Conservation (phyloP, 371 early-diverging fungal species). For the Agmasoma carcini region DNA sequence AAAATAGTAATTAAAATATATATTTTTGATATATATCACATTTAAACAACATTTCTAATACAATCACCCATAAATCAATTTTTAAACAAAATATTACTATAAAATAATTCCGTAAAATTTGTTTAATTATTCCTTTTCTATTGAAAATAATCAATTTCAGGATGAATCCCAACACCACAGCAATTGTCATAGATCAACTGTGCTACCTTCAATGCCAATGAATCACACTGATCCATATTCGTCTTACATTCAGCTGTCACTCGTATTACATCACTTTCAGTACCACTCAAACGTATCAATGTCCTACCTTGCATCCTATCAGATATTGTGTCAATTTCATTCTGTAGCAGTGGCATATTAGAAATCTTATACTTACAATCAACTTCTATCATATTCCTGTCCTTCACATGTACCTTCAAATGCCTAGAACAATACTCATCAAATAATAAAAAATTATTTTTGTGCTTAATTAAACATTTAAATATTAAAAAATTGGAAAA, state of each 20-base stretch:
- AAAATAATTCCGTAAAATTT: too few relatives aligned
- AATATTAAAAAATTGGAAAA: slow-evolving; percentile 84
- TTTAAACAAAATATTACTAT: too few relatives aligned
- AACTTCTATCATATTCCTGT: slow-evolving; percentile 56
- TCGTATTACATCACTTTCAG: slow-evolving; percentile 93
- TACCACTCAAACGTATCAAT: slow-evolving; percentile 75
- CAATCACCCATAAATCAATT: too few relatives aligned
- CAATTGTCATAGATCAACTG: slow-evolving; percentile 3
- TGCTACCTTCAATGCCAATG: slow-evolving; percentile 4
- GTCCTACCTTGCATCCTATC: slow-evolving; percentile 52
- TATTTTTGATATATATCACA: too few relatives aligned
- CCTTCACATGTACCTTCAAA: slow-evolving; percentile 69
- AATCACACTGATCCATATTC: slow-evolving; percentile 1
- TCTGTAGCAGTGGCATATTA: slow-evolving; percentile 72
- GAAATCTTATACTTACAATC: slow-evolving; percentile 78
- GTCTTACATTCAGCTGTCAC: slow-evolving; percentile 79
- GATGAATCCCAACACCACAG: not conserved
- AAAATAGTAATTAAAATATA: too few relatives aligned
- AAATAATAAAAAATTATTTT: slow-evolving; percentile 15
- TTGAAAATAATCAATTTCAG: too few relatives aligned
- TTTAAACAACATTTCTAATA: too few relatives aligned
- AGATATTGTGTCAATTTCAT: slow-evolving; percentile 64
- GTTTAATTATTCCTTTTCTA: too few relatives aligned
- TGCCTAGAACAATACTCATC: slow-evolving; percentile 56
- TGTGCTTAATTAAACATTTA: slow-evolving; percentile 66